phyloP scores from a whole-genome alignment of 176 grass and related monocot genomes.

The Themeda triandra region DNA sequence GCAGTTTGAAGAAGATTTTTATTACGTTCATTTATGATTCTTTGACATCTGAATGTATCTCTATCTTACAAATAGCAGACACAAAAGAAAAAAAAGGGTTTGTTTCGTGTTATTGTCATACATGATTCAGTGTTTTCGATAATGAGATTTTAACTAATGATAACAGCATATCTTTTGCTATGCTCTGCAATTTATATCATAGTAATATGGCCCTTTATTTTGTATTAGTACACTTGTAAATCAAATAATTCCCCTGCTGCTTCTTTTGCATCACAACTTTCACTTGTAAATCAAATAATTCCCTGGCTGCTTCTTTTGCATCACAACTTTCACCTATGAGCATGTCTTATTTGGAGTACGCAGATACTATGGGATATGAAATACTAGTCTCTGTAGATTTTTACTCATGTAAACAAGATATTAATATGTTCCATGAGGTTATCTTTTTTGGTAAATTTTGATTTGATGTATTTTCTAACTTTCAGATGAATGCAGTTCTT shows the following conservation, averaged over 20 bases:
- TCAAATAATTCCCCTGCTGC: neutral
- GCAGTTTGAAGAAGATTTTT: neutral
- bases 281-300: slow-evolving; percentile 4
- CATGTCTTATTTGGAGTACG: slow-evolving; percentile 2
- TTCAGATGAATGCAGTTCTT: slow-evolving; percentile 97
- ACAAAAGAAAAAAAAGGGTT: neutral
- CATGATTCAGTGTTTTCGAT: neutral
- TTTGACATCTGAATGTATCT: slow-evolving; percentile 3
- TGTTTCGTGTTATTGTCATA: neutral
- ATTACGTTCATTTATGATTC: slow-evolving; percentile 14
- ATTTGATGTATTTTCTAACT: slow-evolving; percentile 44
- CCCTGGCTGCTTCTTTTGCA: neutral
- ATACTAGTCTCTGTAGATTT: neutral
- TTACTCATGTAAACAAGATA: slow-evolving; percentile 9
- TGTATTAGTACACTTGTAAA: slow-evolving; percentile 1
- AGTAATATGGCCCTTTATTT: neutral
- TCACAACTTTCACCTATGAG: neutral
- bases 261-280: neutral
- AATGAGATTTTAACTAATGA: neutral
- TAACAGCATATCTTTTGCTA: neutral
- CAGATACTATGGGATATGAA: slow-evolving; percentile 19
- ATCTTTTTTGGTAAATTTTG: slow-evolving; percentile 15
- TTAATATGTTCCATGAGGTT: neutral
- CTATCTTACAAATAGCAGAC: neutral
- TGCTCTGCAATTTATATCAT: neutral